These are phyloP conservation scores for Suhomyces anneliseae DNA, from an alignment of 1,139 yeast species.

Conservation along the genomic window DNA sequence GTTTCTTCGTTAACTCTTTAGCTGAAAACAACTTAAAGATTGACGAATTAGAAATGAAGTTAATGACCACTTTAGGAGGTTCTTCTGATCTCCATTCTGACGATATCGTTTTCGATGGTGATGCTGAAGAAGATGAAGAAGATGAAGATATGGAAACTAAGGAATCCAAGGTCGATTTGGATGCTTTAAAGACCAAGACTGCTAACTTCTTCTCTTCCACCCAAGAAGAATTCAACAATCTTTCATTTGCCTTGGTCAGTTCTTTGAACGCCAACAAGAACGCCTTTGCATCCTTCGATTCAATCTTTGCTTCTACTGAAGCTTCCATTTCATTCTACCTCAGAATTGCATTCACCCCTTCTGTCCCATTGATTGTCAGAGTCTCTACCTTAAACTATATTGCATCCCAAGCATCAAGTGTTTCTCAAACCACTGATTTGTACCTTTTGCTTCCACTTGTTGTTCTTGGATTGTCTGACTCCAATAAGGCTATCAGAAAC, in stretches of 20 bases:
- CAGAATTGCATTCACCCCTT: conserved; percentile 56
- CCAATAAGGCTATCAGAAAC: conserved; percentile 29
- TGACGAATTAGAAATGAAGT: conserved; percentile 63
- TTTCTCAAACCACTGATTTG: conserved; percentile 25
- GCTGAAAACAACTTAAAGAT: conserved; percentile 39
- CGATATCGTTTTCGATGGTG: conserved; percentile 25
- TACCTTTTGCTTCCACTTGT: conserved; percentile 41
- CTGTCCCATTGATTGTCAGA: conserved; percentile 58
- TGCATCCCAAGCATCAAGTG: conserved; percentile 33
- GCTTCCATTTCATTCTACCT: conserved; percentile 54
- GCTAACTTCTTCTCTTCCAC: conserved; percentile 43
- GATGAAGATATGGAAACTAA: conserved; percentile 22
- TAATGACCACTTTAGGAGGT: conserved; percentile 56
- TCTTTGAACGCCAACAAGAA: conserved; percentile 25
- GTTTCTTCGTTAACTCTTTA: conserved; percentile 43
- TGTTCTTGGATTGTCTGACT: conserved; percentile 37
- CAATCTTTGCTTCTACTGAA: conserved; percentile 31
- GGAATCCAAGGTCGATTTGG: conserved; percentile 18
- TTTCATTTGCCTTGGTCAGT: conserved; percentile 35
- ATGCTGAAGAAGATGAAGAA: conserved; percentile 19
- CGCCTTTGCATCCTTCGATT: conserved; percentile 21
- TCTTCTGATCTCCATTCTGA: conserved; percentile 22
- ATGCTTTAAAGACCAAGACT: conserved; percentile 20
- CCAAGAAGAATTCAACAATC: conserved; percentile 40
- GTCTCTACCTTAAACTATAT: conserved; percentile 45